A percentile compares a stretch with the other conserved stretches of the same genome.
These are phyloP conservation scores for Ceratobasidium sp. DNA, from an alignment of 1,284 basidiomycete genomes.

Conservation along the genomic window DNA sequence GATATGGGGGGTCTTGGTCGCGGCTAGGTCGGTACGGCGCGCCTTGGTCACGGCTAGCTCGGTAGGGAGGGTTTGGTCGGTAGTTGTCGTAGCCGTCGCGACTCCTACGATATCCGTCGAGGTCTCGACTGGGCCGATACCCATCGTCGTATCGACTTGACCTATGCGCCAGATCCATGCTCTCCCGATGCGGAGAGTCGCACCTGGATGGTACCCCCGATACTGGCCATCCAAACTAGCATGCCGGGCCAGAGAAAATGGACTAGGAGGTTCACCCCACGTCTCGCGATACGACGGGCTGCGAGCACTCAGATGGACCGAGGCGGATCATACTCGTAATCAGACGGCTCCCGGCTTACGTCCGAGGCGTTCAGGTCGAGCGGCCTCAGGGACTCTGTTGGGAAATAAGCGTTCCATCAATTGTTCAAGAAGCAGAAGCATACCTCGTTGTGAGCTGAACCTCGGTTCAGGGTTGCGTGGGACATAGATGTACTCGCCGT, in stretches of 20 bases:
- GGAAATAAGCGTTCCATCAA: neutral
- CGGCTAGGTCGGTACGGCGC: neutral
- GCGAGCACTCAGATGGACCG: neutral
- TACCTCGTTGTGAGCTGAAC: slow-evolving; percentile 3
- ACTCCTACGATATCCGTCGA: too few species aligned
- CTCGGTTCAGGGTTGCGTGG: neutral
- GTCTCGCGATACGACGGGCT: neutral
- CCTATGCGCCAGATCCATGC: neutral
- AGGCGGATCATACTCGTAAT: slow-evolving; percentile 16
- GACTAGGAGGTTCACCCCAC: slow-evolving; percentile 10
- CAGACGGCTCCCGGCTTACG: slow-evolving; percentile 2
- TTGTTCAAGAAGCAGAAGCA: neutral
- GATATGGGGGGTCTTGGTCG: too few species aligned
- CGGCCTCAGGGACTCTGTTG: neutral
- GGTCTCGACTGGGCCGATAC: too few species aligned
- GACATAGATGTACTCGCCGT: slow-evolving; percentile 30
- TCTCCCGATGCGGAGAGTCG: neutral
- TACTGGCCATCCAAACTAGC: slow-evolving; percentile 27
- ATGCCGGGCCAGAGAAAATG: slow-evolving; percentile 22
- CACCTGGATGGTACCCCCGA: slow-evolving; percentile 21
- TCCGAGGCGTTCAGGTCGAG: slow-evolving; percentile 17
- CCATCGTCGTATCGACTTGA: neutral
- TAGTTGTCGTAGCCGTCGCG: too few species aligned
- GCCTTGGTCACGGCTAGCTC: too few species aligned
- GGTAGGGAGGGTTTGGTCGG: too few species aligned